Evolutionary conservation across 2,329 filamentous ascomycete genomes (phyloP).

Genomic region (Aspergillus awamori): DNA sequence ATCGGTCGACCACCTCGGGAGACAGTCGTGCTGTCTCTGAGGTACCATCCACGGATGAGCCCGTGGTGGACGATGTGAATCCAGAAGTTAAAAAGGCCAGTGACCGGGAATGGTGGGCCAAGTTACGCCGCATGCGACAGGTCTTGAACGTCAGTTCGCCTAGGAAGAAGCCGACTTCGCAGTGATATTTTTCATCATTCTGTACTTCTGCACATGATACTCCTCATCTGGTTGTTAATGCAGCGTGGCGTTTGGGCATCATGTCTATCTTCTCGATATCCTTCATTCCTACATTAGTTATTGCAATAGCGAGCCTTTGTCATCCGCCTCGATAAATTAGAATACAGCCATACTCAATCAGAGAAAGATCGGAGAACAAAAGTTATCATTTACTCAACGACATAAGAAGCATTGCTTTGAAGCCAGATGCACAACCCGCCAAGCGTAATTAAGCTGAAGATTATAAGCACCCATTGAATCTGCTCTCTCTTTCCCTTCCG

Average conservation of each 20-base stretch:
- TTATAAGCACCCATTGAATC: neutral
- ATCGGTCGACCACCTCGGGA: conserved; percentile 30
- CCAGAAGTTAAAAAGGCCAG: conserved; percentile 57
- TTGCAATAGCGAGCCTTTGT: neutral
- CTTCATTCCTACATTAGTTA: conserved; percentile 4
- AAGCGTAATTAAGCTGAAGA: neutral
- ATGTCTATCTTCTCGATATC: conserved; percentile 3
- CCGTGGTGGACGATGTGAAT: conserved; percentile 39
- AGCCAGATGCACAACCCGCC: neutral
- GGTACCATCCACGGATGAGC: conserved; percentile 24
- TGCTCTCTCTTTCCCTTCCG: neutral
- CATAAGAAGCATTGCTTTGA: neutral
- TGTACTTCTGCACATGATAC: neutral
- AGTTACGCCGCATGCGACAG: conserved; percentile 70
- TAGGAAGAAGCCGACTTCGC: conserved; percentile 41
- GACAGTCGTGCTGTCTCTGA: conserved; percentile 35
- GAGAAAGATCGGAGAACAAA: neutral
- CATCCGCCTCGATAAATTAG: neutral
- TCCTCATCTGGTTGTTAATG: neutral
- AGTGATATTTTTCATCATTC: conserved; percentile 8
- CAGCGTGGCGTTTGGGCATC: conserved; percentile 24
- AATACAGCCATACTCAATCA: neutral
- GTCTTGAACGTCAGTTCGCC: conserved; percentile 67
- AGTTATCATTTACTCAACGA: neutral
- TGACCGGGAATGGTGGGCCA: conserved; percentile 74